Base-by-base conservation (phyloP, 1,284 basidiomycete species). In the Exsudoporus floridanus region DNA sequence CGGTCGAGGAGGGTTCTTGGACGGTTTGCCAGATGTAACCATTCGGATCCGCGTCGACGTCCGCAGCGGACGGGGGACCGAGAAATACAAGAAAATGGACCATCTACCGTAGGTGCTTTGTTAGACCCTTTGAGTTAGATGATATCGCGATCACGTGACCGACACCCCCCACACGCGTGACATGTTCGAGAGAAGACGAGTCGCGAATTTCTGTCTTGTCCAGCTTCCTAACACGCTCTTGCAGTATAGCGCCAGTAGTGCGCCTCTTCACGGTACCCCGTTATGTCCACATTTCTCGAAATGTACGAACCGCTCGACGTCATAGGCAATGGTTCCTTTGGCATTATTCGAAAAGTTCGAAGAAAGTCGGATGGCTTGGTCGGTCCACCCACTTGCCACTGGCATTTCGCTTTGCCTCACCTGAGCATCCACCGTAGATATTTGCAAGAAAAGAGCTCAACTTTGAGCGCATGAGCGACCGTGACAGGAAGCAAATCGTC, bases 261-360 rank as follows among this genome's bases (percentile, higher is more conserved):
- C 19, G 35, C 19, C 18, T 18, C 53, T n/a, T 35, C 16, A 36
- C 42, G 27, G n/a, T n/a, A 41, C 23, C 9, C 44, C 35, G 45
- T 44, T 52, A 74, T 77, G 71, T 59, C 71, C 25, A 60, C 67
- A 7, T 83, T 79, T 62, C 76, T 94, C 39, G 84, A 88, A 58
- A 80, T 83, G 53, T 97, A 96, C 67, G 93, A 95, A 59, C 78
- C 92, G 5, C 77, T 95, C 45, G 92, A 94, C 60, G 80, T 96
- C 56, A 96, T 99, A 50, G 95, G 96, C 7, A 96, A 94, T 61
- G 95, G 95, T n/a, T 92, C 91, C 10, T 99, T 98, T 76, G 95
- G 96, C 2, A 89, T 96, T 59, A 98, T 98, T 62, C 86, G 92
- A 57, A 97, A 96, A 75, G 94, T 98, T 18, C 78, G 85, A 57